A percentile compares a stretch with the other conserved stretches of the same genome.
phyloP scores from a whole-genome alignment of 495 filamentous ascomycete species.

The Penicillium lividum region DNA sequence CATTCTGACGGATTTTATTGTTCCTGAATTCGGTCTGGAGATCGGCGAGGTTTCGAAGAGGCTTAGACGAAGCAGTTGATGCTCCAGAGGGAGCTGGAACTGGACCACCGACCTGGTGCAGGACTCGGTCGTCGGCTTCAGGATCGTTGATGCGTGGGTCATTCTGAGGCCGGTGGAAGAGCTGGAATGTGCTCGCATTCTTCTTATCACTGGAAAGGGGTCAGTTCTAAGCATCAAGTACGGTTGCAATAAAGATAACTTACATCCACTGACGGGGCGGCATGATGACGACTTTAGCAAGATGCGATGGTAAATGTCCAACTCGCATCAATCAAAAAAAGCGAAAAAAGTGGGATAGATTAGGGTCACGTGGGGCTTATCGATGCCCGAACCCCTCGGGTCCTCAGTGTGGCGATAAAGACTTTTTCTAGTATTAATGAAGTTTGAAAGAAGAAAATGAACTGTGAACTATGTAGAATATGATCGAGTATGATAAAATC shows the following conservation, averaged over 20 bases:
- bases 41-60: slow-evolving; percentile 58
- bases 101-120: slow-evolving; percentile 54
- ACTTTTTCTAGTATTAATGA: not conserved
- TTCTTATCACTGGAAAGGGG: slow-evolving; percentile 76
- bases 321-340: slow-evolving; percentile 26
- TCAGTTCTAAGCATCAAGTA: slow-evolving; percentile 12
- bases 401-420: slow-evolving; percentile 20
- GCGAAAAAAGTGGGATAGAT: slow-evolving; percentile 38
- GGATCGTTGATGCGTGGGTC: slow-evolving; percentile 92
- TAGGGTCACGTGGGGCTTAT: slow-evolving; percentile 42
- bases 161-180: slow-evolving; percentile 95
- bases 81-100: slow-evolving; percentile 30
- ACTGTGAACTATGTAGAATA: too few species aligned
- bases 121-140: slow-evolving; percentile 76
- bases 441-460: too few species aligned
- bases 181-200: slow-evolving; percentile 83
- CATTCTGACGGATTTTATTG: slow-evolving; percentile 73
- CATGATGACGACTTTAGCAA: slow-evolving; percentile 52
- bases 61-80: slow-evolving; percentile 37
- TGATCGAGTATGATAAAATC: too few species aligned
- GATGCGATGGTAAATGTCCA: slow-evolving; percentile 10
- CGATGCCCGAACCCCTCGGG: slow-evolving; percentile 31
- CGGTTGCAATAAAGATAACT: slow-evolving; percentile 30
- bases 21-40: slow-evolving; percentile 75
- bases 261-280: slow-evolving; percentile 85